Evolutionary conservation across 1,284 basidiomycete genomes (phyloP).

Genomic region (Apiotrichum domesticum): DNA sequence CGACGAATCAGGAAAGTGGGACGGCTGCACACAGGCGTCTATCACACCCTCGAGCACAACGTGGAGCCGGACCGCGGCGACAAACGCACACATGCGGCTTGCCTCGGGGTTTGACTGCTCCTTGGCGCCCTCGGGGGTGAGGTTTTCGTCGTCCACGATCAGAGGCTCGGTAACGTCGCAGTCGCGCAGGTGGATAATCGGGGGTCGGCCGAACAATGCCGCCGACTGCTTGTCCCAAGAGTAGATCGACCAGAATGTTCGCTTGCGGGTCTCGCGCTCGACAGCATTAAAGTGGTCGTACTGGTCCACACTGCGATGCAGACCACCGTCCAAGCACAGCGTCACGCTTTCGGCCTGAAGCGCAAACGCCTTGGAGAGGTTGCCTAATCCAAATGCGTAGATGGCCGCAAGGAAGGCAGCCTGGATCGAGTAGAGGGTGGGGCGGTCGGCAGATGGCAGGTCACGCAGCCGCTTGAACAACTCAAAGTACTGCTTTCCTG

Average conservation of each 20-base stretch:
- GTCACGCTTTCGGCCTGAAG: constrained; percentile 76
- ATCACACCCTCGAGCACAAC: constrained; percentile 67
- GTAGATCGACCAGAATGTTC: constrained; percentile 87
- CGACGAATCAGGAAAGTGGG: constrained; percentile 43
- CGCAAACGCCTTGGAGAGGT: constrained; percentile 76
- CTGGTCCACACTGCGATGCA: constrained; percentile 77
- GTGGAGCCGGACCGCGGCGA: constrained; percentile 65
- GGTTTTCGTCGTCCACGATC: constrained; percentile 79
- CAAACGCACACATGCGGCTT: constrained; percentile 71
- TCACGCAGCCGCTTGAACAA: constrained; percentile 75
- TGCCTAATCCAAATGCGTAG: constrained; percentile 78
- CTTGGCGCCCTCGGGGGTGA: constrained; percentile 64
- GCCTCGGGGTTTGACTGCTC: constrained; percentile 63
- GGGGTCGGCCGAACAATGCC: constrained; percentile 78
- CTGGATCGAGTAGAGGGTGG: constrained; percentile 82
- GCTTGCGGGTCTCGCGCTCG: constrained; percentile 78
- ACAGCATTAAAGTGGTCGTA: constrained; percentile 82
- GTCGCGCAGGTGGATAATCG: constrained; percentile 73
- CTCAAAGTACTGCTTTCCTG: constrained; percentile 85
- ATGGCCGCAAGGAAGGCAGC: constrained; percentile 78
- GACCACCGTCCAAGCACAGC: constrained; percentile 70
- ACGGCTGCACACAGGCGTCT: constrained; percentile 50
- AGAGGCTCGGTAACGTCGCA: constrained; percentile 78
- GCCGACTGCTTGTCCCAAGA: constrained; percentile 78
- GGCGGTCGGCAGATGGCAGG: constrained; percentile 75